phyloP scores from a whole-genome alignment of 192 early-diverging fungal species.

The Coemansia sp. region DNA sequence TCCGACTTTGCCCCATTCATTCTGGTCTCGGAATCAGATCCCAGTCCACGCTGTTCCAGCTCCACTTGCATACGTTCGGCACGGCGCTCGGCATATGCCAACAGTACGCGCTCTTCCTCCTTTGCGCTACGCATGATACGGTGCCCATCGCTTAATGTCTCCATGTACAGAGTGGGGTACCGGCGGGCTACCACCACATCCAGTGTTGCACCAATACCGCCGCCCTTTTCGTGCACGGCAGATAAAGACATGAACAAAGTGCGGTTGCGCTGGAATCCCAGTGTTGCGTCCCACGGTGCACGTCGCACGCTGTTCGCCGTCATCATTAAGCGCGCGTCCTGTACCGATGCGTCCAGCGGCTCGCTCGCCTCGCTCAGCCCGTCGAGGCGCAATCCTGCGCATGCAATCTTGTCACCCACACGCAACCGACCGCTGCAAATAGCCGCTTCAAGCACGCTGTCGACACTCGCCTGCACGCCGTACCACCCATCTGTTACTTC shows the following conservation, averaged over 20 bases:
- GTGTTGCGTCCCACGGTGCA: conserved; percentile 34
- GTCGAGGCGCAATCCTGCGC: conserved; percentile 18
- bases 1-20: not conserved
- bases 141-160: conserved; percentile 20
- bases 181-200: conserved; percentile 43
- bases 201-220: conserved; percentile 30
- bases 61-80: conserved; percentile 11
- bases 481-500: conserved; percentile 54
- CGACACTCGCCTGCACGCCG: conserved; percentile 17
- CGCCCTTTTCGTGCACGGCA: conserved; percentile 25
- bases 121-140: conserved; percentile 24
- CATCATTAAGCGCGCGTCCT: conserved; percentile 16
- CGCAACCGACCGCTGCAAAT: conserved; percentile 21
- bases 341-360: conserved; percentile 20
- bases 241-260: conserved; percentile 29
- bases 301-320: conserved; percentile 38
- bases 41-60: conserved; percentile 7
- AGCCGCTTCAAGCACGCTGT: conserved; percentile 20
- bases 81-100: conserved; percentile 9
- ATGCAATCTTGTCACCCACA: conserved; percentile 41
- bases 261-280: conserved; percentile 25
- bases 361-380: conserved; percentile 24
- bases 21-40: too few relatives aligned
- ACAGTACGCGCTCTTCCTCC: conserved; percentile 27
- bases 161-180: conserved; percentile 39